Percentiles rank a stretch among this genome's conserved stretches.
Evolutionary conservation across 345 rosid species (phyloP).

Genomic region (Populus deltoides): DNA sequence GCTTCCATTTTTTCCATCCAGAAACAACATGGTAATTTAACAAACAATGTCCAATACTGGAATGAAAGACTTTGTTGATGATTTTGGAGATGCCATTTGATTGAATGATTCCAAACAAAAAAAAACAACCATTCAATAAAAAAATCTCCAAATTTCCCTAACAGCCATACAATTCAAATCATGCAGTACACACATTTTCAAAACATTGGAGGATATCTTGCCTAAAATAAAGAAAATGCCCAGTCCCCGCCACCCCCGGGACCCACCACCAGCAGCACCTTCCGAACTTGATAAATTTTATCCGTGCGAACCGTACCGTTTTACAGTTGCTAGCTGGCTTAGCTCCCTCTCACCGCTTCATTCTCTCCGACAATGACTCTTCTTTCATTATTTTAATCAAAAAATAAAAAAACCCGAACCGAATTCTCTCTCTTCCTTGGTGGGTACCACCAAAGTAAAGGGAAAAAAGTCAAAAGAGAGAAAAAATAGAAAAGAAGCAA

Average conservation of each 20-base stretch:
- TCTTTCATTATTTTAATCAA: neutral
- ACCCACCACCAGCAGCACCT: neutral
- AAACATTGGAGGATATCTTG: neutral
- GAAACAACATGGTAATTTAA: no score
- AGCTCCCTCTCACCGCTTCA: neutral
- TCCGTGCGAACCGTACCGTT: conserved; percentile 22
- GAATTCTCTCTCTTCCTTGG: neutral
- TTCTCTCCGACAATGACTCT: conserved; percentile 32
- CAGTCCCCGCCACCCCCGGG: neutral
- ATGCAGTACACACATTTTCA: no score
- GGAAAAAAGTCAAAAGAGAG: neutral
- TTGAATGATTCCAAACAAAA: no score
- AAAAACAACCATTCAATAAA: neutral
- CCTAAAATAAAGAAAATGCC: no score
- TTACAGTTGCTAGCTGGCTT: no score
- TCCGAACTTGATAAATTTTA: neutral
- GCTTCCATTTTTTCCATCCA: neutral
- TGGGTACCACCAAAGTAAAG: conserved; percentile 6
- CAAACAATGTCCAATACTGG: no score
- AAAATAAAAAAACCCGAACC: neutral
- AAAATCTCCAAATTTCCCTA: neutral
- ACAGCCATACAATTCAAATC: neutral
- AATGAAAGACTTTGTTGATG: no score
- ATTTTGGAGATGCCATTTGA: neutral
- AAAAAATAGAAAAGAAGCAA: neutral